Conservation (phyloP, 768 basidiomycete genomes). For the Coprinopsis cinerea region DNA sequence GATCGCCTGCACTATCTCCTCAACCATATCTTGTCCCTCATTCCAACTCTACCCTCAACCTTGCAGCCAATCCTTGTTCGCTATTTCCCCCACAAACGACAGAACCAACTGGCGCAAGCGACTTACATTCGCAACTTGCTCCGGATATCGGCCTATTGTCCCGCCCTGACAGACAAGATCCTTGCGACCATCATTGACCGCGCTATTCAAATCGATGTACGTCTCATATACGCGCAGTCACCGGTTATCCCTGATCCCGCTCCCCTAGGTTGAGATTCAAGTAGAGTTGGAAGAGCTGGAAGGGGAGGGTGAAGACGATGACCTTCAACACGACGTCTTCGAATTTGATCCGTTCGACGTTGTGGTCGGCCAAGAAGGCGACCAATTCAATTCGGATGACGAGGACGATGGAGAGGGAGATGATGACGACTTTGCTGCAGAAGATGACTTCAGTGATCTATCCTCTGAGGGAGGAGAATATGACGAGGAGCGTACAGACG, state of each 20-base stretch:
- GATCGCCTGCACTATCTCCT: conserved; percentile 83
- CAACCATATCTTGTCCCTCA: conserved; percentile 78
- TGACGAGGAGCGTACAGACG: conserved; percentile 28
- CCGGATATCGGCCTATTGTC: conserved; percentile 78
- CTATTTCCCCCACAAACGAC: conserved; percentile 91
- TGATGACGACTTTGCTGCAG: conserved; percentile 45
- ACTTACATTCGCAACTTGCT: conserved; percentile 91
- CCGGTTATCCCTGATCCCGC: background rate
- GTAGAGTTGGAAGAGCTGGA: conserved; percentile 92
- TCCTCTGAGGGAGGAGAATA: conserved; percentile 66
- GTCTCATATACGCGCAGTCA: conserved; percentile 23
- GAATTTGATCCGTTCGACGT: conserved; percentile 84
- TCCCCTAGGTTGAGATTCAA: conserved; percentile 83
- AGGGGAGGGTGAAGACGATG: conserved; percentile 49
- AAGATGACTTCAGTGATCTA: conserved; percentile 61
- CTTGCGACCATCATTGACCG: conserved; percentile 85
- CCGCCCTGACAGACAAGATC: conserved; percentile 79
- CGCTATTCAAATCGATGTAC: conserved; percentile 92
- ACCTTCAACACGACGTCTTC: conserved; percentile 48
- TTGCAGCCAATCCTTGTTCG: conserved; percentile 79
- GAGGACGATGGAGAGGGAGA: conserved; percentile 42
- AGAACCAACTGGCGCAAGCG: conserved; percentile 69
- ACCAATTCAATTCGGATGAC: conserved; percentile 28
- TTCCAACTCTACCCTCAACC: conserved; percentile 87
- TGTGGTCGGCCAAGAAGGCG: conserved; percentile 70